Conservation (phyloP, 73 alveolate genomes). For the Breviolum minutum region DNA sequence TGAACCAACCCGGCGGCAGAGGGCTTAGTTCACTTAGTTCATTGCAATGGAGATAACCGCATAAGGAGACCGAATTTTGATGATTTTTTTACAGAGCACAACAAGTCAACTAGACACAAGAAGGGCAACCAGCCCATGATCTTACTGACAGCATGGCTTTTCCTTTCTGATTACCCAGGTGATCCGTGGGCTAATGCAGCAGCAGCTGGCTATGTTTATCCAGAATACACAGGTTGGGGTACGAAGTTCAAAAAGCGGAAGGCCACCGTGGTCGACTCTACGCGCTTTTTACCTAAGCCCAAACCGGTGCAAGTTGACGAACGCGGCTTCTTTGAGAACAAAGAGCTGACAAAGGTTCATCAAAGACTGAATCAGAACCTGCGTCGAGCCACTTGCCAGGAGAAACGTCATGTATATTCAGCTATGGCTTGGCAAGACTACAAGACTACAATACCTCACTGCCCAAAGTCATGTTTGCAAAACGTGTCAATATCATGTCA, state of each 20-base stretch:
- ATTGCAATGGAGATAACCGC: background rate
- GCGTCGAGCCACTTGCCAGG: background rate
- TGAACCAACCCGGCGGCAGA: slow-evolving; percentile 43
- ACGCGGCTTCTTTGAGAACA: slow-evolving; percentile 37
- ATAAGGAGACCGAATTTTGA: too few species aligned
- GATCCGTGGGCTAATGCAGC: slow-evolving; percentile 85
- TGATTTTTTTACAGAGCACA: background rate
- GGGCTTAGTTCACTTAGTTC: background rate
- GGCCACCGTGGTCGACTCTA: slow-evolving; percentile 71
- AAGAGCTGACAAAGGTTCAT: slow-evolving; percentile 67
- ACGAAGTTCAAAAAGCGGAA: slow-evolving; percentile 83
- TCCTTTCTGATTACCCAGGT: background rate
- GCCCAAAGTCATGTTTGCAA: too few species aligned
- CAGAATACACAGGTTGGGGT: slow-evolving; percentile 60
- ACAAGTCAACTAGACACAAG: background rate
- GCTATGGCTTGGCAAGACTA: too few species aligned
- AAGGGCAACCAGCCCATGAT: background rate
- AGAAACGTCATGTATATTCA: background rate
- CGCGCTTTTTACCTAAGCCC: slow-evolving; percentile 56
- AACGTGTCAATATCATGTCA: background rate
- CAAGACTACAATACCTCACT: background rate
- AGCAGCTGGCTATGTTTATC: slow-evolving; percentile 6
- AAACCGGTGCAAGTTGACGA: background rate
- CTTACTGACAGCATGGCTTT: background rate
- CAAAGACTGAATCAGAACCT: slow-evolving; percentile 16